Evolutionary conservation across 345 rosid genomes (phyloP).

Genomic region (Corchorus olitorius): DNA sequence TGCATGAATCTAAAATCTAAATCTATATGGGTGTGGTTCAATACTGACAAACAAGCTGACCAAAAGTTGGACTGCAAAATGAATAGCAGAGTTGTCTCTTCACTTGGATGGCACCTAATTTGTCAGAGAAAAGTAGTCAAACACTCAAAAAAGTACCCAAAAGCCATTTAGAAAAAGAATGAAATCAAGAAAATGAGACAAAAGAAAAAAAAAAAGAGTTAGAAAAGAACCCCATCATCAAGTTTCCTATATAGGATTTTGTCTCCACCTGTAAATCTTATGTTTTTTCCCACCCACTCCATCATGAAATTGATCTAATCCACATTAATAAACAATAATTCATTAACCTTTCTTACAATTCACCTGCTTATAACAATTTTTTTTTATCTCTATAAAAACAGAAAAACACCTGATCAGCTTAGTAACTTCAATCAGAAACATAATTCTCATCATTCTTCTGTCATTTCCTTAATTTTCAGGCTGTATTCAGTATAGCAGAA

Average conservation of each 20-base stretch:
- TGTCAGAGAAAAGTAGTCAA: background rate
- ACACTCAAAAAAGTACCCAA: background rate
- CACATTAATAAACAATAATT: background rate
- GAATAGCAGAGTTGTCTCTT: background rate
- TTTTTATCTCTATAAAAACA: background rate
- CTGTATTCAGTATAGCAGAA: background rate
- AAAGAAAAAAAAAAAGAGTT: background rate
- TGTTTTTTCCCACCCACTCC: constrained; percentile 29
- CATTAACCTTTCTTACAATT: background rate
- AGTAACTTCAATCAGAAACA: background rate
- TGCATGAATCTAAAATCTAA: background rate
- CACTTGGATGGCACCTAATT: background rate
- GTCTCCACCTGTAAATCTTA: constrained; percentile 5
- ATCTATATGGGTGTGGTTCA: too few species aligned
- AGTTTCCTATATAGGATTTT: constrained; percentile 20
- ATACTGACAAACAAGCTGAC: too few species aligned
- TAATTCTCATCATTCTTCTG: background rate
- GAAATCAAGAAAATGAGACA: background rate
- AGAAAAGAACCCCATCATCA: background rate
- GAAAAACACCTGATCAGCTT: background rate
- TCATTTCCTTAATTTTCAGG: constrained; percentile 8
- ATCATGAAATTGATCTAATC: constrained; percentile 19
- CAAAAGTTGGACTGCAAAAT: too few species aligned
- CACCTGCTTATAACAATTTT: background rate
- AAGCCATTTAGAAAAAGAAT: background rate